Conservation (phyloP, 2,329 filamentous ascomycete species). For the Calcarisporium arbuscula region DNA sequence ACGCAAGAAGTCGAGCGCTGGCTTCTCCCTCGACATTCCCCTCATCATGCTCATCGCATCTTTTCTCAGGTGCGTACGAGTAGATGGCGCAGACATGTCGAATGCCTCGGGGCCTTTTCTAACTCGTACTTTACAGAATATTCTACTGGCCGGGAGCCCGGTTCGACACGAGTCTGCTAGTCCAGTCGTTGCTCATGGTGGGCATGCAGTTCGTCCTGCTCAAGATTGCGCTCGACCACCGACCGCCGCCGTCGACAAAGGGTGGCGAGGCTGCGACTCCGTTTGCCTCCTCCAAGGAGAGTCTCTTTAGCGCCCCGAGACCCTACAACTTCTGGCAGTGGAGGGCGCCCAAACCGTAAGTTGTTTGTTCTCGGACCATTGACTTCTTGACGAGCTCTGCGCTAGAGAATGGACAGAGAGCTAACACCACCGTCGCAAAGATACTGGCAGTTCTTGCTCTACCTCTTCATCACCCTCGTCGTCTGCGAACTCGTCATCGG, state of each 20-base stretch:
- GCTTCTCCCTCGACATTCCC: conserved; percentile 65
- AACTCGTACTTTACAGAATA: conserved; percentile 39
- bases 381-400: background rate
- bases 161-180: conserved; percentile 57
- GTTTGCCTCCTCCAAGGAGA: conserved; percentile 50
- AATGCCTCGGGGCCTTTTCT: too few species aligned
- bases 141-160: conserved; percentile 64
- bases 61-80: conserved; percentile 54
- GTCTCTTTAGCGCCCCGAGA: conserved; percentile 35
- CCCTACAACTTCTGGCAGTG: conserved; percentile 83
- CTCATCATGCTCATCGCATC: conserved; percentile 68
- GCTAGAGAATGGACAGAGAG: conserved; percentile 5
- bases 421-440: conserved; percentile 26
- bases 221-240: conserved; percentile 63
- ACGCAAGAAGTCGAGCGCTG: conserved; percentile 55
- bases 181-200: conserved; percentile 62
- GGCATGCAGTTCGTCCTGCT: conserved; percentile 56
- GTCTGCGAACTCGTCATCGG: conserved; percentile 62
- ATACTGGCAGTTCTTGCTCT: conserved; percentile 73
- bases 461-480: conserved; percentile 56
- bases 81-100: too few species aligned
- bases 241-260: conserved; percentile 52
- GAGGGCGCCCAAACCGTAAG: conserved; percentile 61
- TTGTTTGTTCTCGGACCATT: conserved; percentile 11
- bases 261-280: conserved; percentile 55